Evolutionary conservation across 306 rosid genomes (phyloP), one percentile per base, ranked within the genome.

Genomic region (Geum urbanum): DNA sequence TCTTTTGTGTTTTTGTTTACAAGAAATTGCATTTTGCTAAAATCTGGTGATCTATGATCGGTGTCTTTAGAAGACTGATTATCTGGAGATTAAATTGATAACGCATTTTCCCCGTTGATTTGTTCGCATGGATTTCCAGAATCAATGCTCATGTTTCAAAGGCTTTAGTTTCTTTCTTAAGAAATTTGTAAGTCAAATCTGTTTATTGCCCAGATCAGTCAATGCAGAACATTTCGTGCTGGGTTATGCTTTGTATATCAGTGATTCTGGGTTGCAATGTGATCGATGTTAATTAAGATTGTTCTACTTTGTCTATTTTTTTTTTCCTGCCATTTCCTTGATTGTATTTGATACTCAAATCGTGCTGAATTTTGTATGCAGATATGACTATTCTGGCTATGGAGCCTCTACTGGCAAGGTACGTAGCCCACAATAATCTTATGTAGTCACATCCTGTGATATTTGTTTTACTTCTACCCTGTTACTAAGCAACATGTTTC

Each of bases 341-440:
- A 48, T 59, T 63, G 61, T 56, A 47, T 37, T 76, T 64, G 66
- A 49, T 57, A 49, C 71, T 78, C 49, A 80, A 68, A 3, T 46
- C 49, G 58, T 39, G 51, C 70, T 71, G 74, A 57, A 65, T 74
- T 69, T 77, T 71, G 19, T 78, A 64, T 86, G 86, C 97, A 95
- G 99, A 78, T 95, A 89, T 74, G 99, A 95, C 79, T 95, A 89
- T 75, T 95, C 97, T 80, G 99, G 99, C 57, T 95, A 95, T 75
- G 99, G 99, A 76, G 97, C 96, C 83, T 95, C 99, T 62, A 86
- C 95, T 22, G 99, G 99, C 78, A 84, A 86, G 92, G 99, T 95
- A 24, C 27, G 27, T 24, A 86, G 75, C 83, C 71, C 49, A 72
- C 70, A 76, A 35, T 72, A 63, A 22, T 62, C 54, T 66, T 69